Percentiles rank a stretch among this genome's conserved stretches.
These are phyloP conservation scores for Sporothrix brasiliensis DNA, from an alignment of 2,329 filamentous ascomycete species.

Conservation along the genomic window DNA sequence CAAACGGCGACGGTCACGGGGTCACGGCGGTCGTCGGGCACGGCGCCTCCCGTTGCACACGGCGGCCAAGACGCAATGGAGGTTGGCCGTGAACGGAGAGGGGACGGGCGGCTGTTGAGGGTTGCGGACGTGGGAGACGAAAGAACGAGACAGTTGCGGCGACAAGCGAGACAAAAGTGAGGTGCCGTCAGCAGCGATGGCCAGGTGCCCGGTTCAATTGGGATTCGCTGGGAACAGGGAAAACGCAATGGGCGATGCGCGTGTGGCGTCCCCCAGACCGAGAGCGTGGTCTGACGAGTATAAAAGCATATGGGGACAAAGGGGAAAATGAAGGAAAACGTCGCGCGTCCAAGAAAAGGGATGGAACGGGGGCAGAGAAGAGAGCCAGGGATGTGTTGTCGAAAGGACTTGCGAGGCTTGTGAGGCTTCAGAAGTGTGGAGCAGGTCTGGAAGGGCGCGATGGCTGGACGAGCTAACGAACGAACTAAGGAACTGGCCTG, in stretches of 20 bases:
- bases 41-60: slow-evolving; percentile 18
- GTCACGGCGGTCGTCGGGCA: slow-evolving; percentile 2
- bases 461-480: no score
- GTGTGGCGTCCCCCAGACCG: not conserved
- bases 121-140: not conserved
- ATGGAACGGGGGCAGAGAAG: not conserved
- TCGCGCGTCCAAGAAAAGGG: slow-evolving; percentile 13
- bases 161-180: not conserved
- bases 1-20: not conserved
- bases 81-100: not conserved
- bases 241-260: not conserved
- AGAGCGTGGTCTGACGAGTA: not conserved
- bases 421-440: no score
- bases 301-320: not conserved
- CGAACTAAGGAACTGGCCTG: no score
- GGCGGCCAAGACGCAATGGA: not conserved
- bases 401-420: not conserved
- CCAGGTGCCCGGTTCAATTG: not conserved
- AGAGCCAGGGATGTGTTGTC: not conserved
- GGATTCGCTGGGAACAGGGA: not conserved
- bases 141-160: not conserved
- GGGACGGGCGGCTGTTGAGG: not conserved
- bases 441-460: no score
- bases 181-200: not conserved
- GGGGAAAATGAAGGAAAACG: not conserved